These are phyloP conservation scores for Xylaria sp. DNA, from an alignment of 2,329 filamentous ascomycete species.

Conservation along the genomic window DNA sequence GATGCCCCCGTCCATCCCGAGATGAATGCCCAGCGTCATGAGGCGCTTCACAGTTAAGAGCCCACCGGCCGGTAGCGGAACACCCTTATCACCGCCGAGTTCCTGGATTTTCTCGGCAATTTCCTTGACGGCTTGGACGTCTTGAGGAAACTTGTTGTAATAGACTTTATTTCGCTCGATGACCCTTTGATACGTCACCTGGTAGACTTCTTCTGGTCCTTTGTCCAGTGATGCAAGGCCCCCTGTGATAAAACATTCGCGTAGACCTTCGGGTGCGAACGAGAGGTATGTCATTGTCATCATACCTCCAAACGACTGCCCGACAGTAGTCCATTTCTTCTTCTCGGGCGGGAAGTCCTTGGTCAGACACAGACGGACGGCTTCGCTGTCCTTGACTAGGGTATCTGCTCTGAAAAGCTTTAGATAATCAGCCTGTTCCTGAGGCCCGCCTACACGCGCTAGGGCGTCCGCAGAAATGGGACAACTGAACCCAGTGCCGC, in stretches of 20 bases:
- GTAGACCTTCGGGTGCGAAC: slow-evolving; percentile 78
- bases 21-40: slow-evolving; percentile 78
- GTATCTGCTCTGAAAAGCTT: slow-evolving; percentile 88
- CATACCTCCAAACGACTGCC: slow-evolving; percentile 94
- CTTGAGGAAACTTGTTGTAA: slow-evolving; percentile 87
- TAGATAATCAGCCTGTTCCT: slow-evolving; percentile 81
- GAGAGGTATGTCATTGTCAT: slow-evolving; percentile 86
- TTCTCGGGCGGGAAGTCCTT: slow-evolving; percentile 74
- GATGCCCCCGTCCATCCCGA: slow-evolving; percentile 83
- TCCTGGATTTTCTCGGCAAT: slow-evolving; percentile 73
- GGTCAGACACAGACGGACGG: slow-evolving; percentile 80
- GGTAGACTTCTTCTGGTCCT: slow-evolving; percentile 79
- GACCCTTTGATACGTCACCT: slow-evolving; percentile 75
- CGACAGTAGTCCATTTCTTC: slow-evolving; percentile 85
- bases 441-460: slow-evolving; percentile 68
- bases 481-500: slow-evolving; percentile 86
- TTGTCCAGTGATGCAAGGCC: slow-evolving; percentile 82
- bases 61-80: slow-evolving; percentile 78
- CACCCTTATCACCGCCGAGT: slow-evolving; percentile 58
- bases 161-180: slow-evolving; percentile 79
- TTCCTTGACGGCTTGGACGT: slow-evolving; percentile 73
- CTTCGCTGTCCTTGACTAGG: slow-evolving; percentile 90
- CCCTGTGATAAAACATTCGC: slow-evolving; percentile 86
- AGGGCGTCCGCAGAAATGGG: slow-evolving; percentile 81
- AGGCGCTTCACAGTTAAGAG: slow-evolving; percentile 78